Evolutionary conservation across 768 basidiomycete genomes (phyloP).

Genomic region (Russula sp.): DNA sequence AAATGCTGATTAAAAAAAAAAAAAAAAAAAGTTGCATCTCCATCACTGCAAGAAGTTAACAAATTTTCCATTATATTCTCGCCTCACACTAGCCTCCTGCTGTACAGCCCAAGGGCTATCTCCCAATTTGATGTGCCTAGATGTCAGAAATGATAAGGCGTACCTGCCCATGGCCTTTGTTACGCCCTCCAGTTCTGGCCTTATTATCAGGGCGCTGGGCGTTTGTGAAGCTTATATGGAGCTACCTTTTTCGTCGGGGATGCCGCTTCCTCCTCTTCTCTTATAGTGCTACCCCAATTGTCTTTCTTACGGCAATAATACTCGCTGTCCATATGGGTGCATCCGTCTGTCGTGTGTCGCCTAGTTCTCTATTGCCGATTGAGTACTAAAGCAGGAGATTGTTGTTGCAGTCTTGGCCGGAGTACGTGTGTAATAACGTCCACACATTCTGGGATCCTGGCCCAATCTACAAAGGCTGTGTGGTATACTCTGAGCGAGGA

Average conservation of each 20-base stretch:
- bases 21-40: too few species aligned
- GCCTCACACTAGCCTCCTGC: too few species aligned
- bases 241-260: not conserved
- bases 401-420: not conserved
- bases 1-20: too few species aligned
- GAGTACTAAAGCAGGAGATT: not conserved
- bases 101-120: too few species aligned
- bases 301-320: not conserved
- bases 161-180: not conserved
- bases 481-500: not conserved
- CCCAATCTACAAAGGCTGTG: constrained; percentile 4
- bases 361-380: not conserved
- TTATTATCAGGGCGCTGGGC: not conserved
- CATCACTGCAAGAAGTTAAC: too few species aligned
- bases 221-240: not conserved
- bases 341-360: not conserved
- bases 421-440: not conserved
- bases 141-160: not conserved
- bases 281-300: not conserved
- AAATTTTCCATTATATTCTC: too few species aligned
- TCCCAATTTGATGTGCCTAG: not conserved
- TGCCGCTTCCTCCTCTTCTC: not conserved
- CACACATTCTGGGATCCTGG: not conserved
- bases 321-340: not conserved
- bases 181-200: not conserved